Base-by-base conservation (phyloP, 352 stramenopile species). In the Phytophthora kernoviae region DNA sequence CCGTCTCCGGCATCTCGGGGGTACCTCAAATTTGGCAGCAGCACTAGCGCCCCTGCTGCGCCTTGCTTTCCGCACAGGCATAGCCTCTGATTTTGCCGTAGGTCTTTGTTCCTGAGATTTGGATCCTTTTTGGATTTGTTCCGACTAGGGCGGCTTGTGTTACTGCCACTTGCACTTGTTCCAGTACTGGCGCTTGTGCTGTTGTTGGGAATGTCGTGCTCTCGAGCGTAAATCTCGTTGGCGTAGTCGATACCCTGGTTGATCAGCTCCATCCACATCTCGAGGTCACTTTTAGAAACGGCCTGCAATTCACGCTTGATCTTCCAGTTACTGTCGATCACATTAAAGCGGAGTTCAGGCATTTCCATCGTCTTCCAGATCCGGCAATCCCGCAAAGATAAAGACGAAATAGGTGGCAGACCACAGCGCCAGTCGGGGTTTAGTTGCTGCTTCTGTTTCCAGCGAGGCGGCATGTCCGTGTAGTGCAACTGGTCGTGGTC, bases 341-440 rank as follows among this genome's bases (percentile, higher is more conserved):
- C 70, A 46, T 93, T 84, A 58, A 93, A 92, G 36, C 69, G 75
- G 33, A 92, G 71, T 56, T 91, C 82, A 15, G 82, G 81, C 84
- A 93, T 93, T 59, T 93, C 84, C 79, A 81, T 90, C 8, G 84
- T 93, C 73, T 93, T 93, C 84, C 84, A 93, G 58, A 93, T 91
- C 14, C 84, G 81, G 45, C 84, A 93, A 42, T 83, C 81, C 30
- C 74, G 78, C 47, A 93, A 64, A 8, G 70, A 77, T 17, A 93
- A 56, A 41, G 80, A 89, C 32, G 84, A 90, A 24, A 83, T 76
- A 4, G 68, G 75, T 30, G 68, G 68, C 22, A 74, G 48, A 11
- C 43, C 58, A 26, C 63, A 73, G 21, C 68, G 68, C 63, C 68
- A 70, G 27, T 66, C 58, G 0, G 41, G 1, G 50, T 69, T 73